Evolutionary conservation across 768 basidiomycete genomes (phyloP), one percentile per base, ranked within the genome.

Genomic region (Hortiboletus flavorubellus): DNA sequence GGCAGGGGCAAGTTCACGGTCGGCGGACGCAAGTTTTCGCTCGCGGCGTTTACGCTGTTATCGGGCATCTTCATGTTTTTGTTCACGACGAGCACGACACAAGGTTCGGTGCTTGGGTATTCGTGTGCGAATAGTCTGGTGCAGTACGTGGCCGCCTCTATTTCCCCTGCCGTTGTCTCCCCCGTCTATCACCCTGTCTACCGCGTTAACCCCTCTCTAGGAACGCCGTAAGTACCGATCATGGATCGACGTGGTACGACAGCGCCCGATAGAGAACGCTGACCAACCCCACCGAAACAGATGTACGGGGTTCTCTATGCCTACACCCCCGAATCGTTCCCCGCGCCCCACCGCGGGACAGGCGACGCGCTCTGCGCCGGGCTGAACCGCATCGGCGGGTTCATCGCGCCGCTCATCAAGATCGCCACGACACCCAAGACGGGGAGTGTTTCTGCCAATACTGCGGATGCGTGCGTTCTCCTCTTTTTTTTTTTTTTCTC

Each of bases 301-400:
- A 78, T 79, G 78, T 80, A 81, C 55, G 81, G 79, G 10, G 74
- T 81, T 10, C 69, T 82, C 14, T 84, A 78, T 50, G 81, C 81
- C 2, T 82, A 82, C 59, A 83, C 82, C 8, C 82, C 82, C 1
- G 82, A 84, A 62, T 78, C 80, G 18, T 84, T 84, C 70, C 79
- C 82, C 0, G 79, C 80, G 0, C 78, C 80, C 4, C 79, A 81
- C 58, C 76, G 82, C 35, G 82, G 82, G 3, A 81, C 81, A 0
- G 81, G 80, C 10, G 78, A 80, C 52, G 81, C 80, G 4, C 75
- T 75, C 59, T 77, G 67, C 58, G 74, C 74, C 56, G 77, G 74
- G 15, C 72, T 81, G 59, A 82, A 82, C 61, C 72, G 78, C 35
- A 72, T 79, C 39, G 74, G 73, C 34, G 80, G 78, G 11, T 67